Evolutionary conservation across 345 rosid species (phyloP).

Genomic region (Eucalyptus viminalis): DNA sequence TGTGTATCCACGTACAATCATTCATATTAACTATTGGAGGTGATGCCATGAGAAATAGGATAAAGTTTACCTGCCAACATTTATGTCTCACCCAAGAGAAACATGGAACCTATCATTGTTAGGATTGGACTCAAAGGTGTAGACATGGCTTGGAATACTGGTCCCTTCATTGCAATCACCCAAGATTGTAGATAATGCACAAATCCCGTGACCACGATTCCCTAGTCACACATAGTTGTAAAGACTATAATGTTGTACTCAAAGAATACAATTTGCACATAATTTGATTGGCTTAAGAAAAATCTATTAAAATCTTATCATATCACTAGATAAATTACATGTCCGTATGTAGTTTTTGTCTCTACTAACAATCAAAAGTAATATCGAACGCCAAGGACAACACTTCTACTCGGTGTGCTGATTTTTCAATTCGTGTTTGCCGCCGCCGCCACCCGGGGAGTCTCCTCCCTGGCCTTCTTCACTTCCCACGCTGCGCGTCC

Average conservation of each 20-base stretch:
- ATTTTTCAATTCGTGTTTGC: neutral
- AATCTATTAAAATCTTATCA: neutral
- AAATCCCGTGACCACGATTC: slow-evolving; percentile 62
- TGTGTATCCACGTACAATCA: neutral
- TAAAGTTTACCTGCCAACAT: slow-evolving; percentile 49
- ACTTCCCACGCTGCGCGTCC: too few relatives aligned
- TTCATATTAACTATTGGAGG: neutral
- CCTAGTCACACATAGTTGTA: slow-evolving; percentile 17
- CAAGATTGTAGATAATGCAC: slow-evolving; percentile 73
- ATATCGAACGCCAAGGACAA: neutral
- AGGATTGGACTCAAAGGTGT: slow-evolving; percentile 55
- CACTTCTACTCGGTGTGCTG: neutral
- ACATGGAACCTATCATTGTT: slow-evolving; percentile 41
- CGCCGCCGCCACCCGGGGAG: too few relatives aligned
- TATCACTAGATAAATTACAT: neutral
- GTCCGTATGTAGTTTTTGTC: neutral
- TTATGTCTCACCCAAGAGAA: slow-evolving; percentile 56
- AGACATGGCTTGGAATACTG: slow-evolving; percentile 70
- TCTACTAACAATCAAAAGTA: neutral
- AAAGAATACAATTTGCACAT: neutral
- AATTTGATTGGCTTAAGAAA: neutral
- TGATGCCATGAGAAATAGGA: neutral
- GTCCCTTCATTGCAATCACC: slow-evolving; percentile 75
- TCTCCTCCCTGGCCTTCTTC: too few relatives aligned
- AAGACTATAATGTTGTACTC: neutral